These are phyloP conservation scores for Wallacemonas sp. DNA, from an alignment of 208 protist species.

Conservation along the genomic window DNA sequence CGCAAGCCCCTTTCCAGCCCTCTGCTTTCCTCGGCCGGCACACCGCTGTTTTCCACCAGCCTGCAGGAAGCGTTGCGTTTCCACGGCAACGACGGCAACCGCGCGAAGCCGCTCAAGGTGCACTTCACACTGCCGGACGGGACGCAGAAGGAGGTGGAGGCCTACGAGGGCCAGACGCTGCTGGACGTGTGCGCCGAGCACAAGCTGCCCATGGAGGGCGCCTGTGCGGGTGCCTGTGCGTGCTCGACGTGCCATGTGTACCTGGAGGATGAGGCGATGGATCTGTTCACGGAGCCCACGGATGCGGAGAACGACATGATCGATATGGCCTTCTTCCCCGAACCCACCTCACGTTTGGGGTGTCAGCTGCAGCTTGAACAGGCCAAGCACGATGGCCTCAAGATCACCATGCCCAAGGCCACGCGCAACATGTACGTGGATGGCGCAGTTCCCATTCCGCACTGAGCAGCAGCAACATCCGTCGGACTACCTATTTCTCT, in stretches of 20 bases:
- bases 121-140: slow-evolving; percentile 65
- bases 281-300: slow-evolving; percentile 87
- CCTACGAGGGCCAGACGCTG: slow-evolving; percentile 93
- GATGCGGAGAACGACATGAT: slow-evolving; percentile 96
- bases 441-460: slow-evolving; percentile 77
- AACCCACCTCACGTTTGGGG: slow-evolving; percentile 84
- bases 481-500: no score
- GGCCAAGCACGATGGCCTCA: slow-evolving; percentile 79
- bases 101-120: slow-evolving; percentile 58
- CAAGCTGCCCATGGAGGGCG: slow-evolving; percentile 95
- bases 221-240: slow-evolving; percentile 95
- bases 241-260: slow-evolving; percentile 99
- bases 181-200: slow-evolving; percentile 94
- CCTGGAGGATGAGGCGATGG: slow-evolving; percentile 79
- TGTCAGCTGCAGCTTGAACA: slow-evolving; percentile 81
- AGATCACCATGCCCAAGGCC: slow-evolving; percentile 75
- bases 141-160: slow-evolving; percentile 48
- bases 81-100: slow-evolving; percentile 65
- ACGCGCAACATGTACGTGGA: slow-evolving; percentile 94
- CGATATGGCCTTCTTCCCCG: slow-evolving; percentile 88
- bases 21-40: not conserved
- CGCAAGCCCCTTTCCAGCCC: slow-evolving; percentile 1
- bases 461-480: slow-evolving; percentile 50
- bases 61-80: slow-evolving; percentile 35
- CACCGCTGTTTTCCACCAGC: not conserved